Percentiles rank a stretch among this genome's conserved stretches.
These are phyloP conservation scores for Cronartium ribicola DNA, from an alignment of 1,284 basidiomycete genomes.

Conservation along the genomic window DNA sequence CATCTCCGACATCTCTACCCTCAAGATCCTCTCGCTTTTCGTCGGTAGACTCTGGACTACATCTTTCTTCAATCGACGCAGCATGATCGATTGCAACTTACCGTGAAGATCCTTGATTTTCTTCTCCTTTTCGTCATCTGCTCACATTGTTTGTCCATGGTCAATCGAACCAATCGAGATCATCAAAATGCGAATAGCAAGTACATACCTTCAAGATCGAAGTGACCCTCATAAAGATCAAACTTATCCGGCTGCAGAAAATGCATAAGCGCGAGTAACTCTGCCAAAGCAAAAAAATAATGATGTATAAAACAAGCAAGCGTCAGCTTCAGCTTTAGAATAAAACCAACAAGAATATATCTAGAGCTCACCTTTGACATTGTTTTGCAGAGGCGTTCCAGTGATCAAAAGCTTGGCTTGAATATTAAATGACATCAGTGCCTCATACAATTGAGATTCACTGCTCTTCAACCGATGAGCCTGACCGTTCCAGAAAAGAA, in stretches of 20 bases:
- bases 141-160: not conserved
- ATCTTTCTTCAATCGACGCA: constrained; percentile 89
- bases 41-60: constrained; percentile 95
- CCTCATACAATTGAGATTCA: constrained; percentile 94
- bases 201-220: constrained; percentile 40
- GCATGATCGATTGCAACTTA: constrained; percentile 91
- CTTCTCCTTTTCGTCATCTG: constrained; percentile 79
- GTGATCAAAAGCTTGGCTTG: constrained; percentile 94
- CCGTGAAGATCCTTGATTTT: constrained; percentile 93
- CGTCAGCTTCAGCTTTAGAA: constrained; percentile 10
- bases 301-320: not conserved
- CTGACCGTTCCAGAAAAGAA: constrained; percentile 52
- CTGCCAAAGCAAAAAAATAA: constrained; percentile 55
- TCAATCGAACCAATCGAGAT: no score
- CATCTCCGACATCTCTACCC: constrained; percentile 95
- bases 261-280: constrained; percentile 93
- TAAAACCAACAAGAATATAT: constrained; percentile 13
- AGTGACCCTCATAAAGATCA: constrained; percentile 52
- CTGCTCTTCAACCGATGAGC: constrained; percentile 98
- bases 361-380: constrained; percentile 74
- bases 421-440: constrained; percentile 79
- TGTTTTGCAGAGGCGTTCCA: constrained; percentile 97
- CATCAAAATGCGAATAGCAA: not conserved
- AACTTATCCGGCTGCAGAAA: constrained; percentile 99
- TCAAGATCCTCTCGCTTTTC: constrained; percentile 94